Conservation (phyloP, 352 stramenopile species). For the Phytophthora agathidicida region DNA sequence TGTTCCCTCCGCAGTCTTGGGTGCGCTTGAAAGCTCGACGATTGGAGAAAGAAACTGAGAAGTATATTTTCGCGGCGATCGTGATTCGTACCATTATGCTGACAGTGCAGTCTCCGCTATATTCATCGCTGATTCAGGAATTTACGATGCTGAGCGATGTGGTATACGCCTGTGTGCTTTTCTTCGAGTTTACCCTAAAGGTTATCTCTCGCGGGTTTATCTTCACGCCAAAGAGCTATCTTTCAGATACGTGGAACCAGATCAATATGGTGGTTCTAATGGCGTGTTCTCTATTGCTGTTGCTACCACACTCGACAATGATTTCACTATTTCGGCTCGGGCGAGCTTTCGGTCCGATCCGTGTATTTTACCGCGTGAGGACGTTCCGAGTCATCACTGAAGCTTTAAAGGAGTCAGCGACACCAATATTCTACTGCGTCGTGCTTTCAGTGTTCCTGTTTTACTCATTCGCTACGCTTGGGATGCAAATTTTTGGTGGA, state of each 20-base stretch:
- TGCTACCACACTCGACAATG: slow-evolving; percentile 81
- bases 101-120: slow-evolving; percentile 78
- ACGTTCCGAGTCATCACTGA: slow-evolving; percentile 88
- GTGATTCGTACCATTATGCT: slow-evolving; percentile 78
- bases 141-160: slow-evolving; percentile 78
- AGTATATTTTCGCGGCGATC: slow-evolving; percentile 85
- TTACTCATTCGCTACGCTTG: slow-evolving; percentile 85
- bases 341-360: slow-evolving; percentile 80
- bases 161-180: slow-evolving; percentile 70
- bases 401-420: slow-evolving; percentile 72
- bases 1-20: slow-evolving; percentile 74
- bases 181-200: slow-evolving; percentile 88
- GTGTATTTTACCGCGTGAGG: slow-evolving; percentile 86
- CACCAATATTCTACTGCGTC: slow-evolving; percentile 84
- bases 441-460: slow-evolving; percentile 83
- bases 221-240: slow-evolving; percentile 81
- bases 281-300: slow-evolving; percentile 70
- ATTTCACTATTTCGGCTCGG: slow-evolving; percentile 76
- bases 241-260: slow-evolving; percentile 85
- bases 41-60: slow-evolving; percentile 84
- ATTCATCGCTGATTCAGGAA: slow-evolving; percentile 81
- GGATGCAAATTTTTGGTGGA: slow-evolving; percentile 85
- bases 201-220: slow-evolving; percentile 80
- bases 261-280: slow-evolving; percentile 86
- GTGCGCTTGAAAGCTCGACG: slow-evolving; percentile 71